These are phyloP conservation scores for Cardiospermum halicacabum DNA, from an alignment of 345 rosid species.

Conservation along the genomic window DNA sequence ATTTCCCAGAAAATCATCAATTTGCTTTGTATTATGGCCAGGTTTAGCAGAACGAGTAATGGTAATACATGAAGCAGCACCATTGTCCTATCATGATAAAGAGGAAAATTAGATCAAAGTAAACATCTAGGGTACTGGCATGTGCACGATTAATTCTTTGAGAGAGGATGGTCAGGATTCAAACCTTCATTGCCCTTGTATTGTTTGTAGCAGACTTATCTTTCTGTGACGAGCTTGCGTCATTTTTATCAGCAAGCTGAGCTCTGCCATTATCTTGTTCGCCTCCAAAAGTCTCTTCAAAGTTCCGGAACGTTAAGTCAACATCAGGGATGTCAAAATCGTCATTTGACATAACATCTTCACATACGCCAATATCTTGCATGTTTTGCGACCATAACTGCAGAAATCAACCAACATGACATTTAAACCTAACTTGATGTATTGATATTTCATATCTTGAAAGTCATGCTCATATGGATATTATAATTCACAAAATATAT, in stretches of 20 bases:
- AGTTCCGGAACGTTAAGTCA: conserved; percentile 63
- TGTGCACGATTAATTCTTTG: background rate
- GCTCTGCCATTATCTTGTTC: conserved; percentile 41
- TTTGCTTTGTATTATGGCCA: conserved; percentile 24
- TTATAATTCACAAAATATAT: conserved; percentile 10
- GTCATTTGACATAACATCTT: conserved; percentile 46
- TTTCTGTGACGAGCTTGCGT: conserved; percentile 35
- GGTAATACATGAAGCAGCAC: conserved; percentile 17
- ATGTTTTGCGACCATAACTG: conserved; percentile 82
- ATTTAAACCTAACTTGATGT: conserved; percentile 1
- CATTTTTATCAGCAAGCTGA: conserved; percentile 28
- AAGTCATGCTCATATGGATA: background rate
- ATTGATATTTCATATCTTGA: background rate
- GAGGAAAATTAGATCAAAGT: background rate
- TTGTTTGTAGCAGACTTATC: conserved; percentile 23
- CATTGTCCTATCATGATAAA: conserved; percentile 24
- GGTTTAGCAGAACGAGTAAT: conserved; percentile 8
- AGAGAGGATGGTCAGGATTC: background rate
- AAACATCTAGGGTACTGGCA: no score
- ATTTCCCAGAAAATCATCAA: conserved; percentile 5
- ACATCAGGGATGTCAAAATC: conserved; percentile 76
- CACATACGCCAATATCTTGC: conserved; percentile 85
- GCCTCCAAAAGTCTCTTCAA: conserved; percentile 74
- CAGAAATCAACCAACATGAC: conserved; percentile 14
- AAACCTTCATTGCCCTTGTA: conserved; percentile 28